Base-by-base conservation (phyloP, 139 green algal species). In the Coccomyxa sp. region DNA sequence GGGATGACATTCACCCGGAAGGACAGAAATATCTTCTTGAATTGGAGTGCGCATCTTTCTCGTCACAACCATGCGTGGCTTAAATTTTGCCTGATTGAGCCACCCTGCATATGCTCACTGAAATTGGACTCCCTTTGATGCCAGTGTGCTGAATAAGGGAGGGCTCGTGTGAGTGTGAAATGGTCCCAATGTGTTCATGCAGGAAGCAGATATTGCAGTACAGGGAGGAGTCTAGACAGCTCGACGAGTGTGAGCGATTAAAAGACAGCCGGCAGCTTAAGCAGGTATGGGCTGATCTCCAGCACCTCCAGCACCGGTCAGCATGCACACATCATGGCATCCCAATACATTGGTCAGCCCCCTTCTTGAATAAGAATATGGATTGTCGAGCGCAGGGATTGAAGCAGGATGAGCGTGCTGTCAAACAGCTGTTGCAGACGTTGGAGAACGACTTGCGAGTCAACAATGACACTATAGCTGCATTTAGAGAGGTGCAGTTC, bases 1-100 rank as follows among this genome's bases (percentile, higher is more conserved):
- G 88, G 88, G 88, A 91, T 23, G 88, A 91, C 74, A 75, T 91
- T 28, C 83, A 80, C 75, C 88, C 88, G 13, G 80, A 88, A 74
- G 84, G 82, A 13, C 88, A 91, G 81, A 75, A 86, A 28, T 87
- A 88, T 77, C 86, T 91, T 27, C 59, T 86, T n/a, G 80, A 91
- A 59, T 79, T 91, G 7, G 88, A 91, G 86, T 89, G 80, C 82
- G 82, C 30, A 15, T 1, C 32, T 16, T 0, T 28, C 75, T 75
- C 38, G 38, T 51, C 38, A 51, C 38, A 51, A 7, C 38, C 38
- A 51, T 51, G 38, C 38, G 3, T 51, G 7, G 38, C 38, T 11
- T 51, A 51, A 51, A 11, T 11, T 11, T 7, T 51, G 38, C 38
- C 38, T 11, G 38, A 51, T 51, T 51, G 38, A 51, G 38, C 38